Base-by-base conservation (phyloP, 169 alveolate species). In the Cryptosporidium tyzzeri region DNA sequence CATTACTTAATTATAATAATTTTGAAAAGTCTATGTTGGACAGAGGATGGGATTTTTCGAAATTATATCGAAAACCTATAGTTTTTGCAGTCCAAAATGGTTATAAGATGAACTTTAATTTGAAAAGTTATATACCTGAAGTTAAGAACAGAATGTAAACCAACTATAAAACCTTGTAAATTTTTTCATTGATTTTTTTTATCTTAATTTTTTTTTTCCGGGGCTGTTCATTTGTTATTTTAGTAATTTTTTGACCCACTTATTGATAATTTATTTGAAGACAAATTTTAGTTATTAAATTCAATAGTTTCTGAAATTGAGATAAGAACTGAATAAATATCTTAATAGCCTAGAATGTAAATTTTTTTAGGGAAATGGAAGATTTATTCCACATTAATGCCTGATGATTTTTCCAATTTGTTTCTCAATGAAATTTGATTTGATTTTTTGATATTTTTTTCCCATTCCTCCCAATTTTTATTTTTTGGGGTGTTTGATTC, bases 21-120 rank as follows among this genome's bases (percentile, higher is more conserved):
- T 80, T 80, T 44, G 89, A 80, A 31, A n/a, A 59, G 14, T 26
- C 31, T 26, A 80, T 80, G 89, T 23, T 61, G 16, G 65, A 62
- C 2, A 35, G 39, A 44, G 89, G 89, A 9, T 62, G 61, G 65
- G 23, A 35, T 26, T 26, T 62, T 39, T 18, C 10, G 3, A 39
- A 62, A 26, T 61, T 80, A 80, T 80, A 80, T 39, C 23, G 41
- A 26, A 80, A 80, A 62, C 75, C 73, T 37, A 9, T 80, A 14
- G 80, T 23, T 21, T 31, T 80, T 62, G 59, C 80, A 41, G 14
- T 80, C 33, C 59, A 80, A 61, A 65, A 62, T 80, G 80, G 75
- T 16, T 80, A 62, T 50, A 69, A 80, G 14, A 29, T 80, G 23
- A 45, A 35, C 51, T 44, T 26, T 26, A 80, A 80, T 80, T 31